Evolutionary conservation across 371 early-diverging fungal genomes (phyloP).

Genomic region (Funneliformis caledonium): DNA sequence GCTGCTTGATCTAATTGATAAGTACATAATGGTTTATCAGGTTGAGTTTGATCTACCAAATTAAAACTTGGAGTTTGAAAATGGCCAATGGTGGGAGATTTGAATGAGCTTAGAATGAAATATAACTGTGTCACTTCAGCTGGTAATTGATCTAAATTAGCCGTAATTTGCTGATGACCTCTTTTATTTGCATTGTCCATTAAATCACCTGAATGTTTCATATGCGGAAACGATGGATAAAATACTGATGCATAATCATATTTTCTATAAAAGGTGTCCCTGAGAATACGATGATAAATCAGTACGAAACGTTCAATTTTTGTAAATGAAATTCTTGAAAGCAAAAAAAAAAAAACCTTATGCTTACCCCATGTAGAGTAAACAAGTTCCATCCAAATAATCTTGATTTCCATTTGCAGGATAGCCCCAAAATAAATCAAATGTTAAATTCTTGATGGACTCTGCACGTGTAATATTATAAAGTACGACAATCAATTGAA

Average conservation of each 20-base stretch:
- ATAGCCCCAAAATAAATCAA: conserved; percentile 39
- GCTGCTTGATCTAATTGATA: conserved; percentile 19
- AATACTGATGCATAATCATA: conserved; percentile 36
- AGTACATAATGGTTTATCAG: conserved; percentile 25
- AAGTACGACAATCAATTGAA: conserved; percentile 39
- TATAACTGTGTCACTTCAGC: conserved; percentile 32
- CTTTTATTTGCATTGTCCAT: conserved; percentile 26
- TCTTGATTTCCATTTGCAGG: conserved; percentile 15
- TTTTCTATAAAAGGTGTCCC: conserved; percentile 13
- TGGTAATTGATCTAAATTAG: conserved; percentile 37
- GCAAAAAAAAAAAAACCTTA: background rate
- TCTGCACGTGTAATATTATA: conserved; percentile 34
- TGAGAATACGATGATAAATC: background rate
- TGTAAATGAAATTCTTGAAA: background rate
- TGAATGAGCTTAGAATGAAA: conserved; percentile 33
- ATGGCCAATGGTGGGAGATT: conserved; percentile 25
- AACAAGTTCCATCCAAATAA: conserved; percentile 38
- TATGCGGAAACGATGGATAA: conserved; percentile 36
- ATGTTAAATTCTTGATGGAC: conserved; percentile 21
- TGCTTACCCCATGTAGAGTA: conserved; percentile 15
- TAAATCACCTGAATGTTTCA: conserved; percentile 39
- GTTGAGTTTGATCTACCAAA: conserved; percentile 21
- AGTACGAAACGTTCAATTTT: background rate
- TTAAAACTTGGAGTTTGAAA: conserved; percentile 22
- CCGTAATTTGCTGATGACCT: conserved; percentile 33